A percentile compares a stretch with the other conserved stretches of the same genome.
These are phyloP conservation scores for Diplodia sapinea DNA, from an alignment of 2,329 filamentous ascomycete species.

Conservation along the genomic window DNA sequence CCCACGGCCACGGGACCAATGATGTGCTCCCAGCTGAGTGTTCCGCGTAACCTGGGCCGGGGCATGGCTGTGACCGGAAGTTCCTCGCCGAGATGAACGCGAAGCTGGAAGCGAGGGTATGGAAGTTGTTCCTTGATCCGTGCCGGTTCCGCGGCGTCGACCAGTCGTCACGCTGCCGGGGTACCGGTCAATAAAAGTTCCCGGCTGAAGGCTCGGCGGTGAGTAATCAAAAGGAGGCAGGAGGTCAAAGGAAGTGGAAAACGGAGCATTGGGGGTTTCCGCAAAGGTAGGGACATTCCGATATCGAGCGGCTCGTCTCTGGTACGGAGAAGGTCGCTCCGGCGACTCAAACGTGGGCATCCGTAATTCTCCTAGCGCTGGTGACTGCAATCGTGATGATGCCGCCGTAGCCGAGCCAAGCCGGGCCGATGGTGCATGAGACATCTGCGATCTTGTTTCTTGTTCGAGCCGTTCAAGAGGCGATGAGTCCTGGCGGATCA, in stretches of 20 bases:
- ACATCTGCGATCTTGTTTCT: conserved; percentile 17
- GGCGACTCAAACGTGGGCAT: conserved; percentile 31
- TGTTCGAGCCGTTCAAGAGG: conserved; percentile 30
- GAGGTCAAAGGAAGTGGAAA: conserved; percentile 24
- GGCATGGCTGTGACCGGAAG: conserved; percentile 20
- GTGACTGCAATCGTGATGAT: conserved; percentile 19
- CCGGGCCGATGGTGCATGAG: conserved; percentile 20
- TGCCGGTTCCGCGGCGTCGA: conserved; percentile 16
- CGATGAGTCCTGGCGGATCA: conserved; percentile 22
- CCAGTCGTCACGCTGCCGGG: conserved; percentile 6
- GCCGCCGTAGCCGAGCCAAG: conserved; percentile 11
- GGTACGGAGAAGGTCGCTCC: conserved; percentile 26
- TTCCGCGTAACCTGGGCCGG: conserved; percentile 16
- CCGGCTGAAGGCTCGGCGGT: conserved; percentile 21
- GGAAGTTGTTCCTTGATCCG: conserved; percentile 22
- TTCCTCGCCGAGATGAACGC: conserved; percentile 19
- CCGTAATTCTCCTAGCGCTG: conserved; percentile 8
- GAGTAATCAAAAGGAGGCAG: conserved; percentile 27
- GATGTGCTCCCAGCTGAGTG: background rate
- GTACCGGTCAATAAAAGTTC: conserved; percentile 27
- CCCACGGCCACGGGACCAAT: conserved; percentile 8
- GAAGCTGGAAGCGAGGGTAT: conserved; percentile 31
- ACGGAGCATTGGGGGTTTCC: conserved; percentile 22
- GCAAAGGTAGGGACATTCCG: conserved; percentile 27
- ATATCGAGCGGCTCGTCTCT: conserved; percentile 21